phyloP scores from a whole-genome alignment of 345 rosid genomes.

The Gossypium turneri region DNA sequence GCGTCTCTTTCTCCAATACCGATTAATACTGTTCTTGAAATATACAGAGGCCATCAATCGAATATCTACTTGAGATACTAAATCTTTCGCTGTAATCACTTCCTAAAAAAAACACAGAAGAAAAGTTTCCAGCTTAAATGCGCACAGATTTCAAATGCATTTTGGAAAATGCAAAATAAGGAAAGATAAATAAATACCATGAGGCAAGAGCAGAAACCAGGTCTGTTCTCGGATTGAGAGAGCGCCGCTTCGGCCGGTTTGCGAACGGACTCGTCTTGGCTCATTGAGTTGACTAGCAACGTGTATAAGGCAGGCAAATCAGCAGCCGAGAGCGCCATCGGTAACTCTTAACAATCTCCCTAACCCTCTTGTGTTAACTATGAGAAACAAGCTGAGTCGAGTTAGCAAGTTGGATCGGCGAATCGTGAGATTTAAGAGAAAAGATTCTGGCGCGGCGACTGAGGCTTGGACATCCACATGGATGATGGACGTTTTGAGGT shows the following conservation, averaged over 20 bases:
- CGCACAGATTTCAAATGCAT: not conserved
- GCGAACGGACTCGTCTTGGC: constrained; percentile 71
- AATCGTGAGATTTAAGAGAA: constrained; percentile 20
- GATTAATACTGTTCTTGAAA: constrained; percentile 82
- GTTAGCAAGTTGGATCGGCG: constrained; percentile 40
- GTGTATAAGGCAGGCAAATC: constrained; percentile 81
- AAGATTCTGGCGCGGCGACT: not conserved
- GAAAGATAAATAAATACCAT: constrained; percentile 51
- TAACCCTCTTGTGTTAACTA: constrained; percentile 6
- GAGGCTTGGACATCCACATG: not conserved
- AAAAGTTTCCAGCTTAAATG: constrained; percentile 20
- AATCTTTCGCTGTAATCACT: constrained; percentile 83
- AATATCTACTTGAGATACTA: constrained; percentile 80
- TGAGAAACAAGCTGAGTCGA: constrained; percentile 9
- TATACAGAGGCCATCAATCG: constrained; percentile 91
- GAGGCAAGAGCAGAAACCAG: constrained; percentile 93
- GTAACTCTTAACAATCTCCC: constrained; percentile 2
- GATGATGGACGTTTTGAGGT: constrained; percentile 7
- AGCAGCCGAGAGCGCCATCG: constrained; percentile 87
- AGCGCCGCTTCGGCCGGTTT: constrained; percentile 91
- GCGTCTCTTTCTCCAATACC: constrained; percentile 87
- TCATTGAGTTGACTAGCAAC: constrained; percentile 79
- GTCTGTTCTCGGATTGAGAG: constrained; percentile 75
- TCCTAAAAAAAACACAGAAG: constrained; percentile 48
- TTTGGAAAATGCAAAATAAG: not conserved